Evolutionary conservation across 805 yeast species (phyloP).

Genomic region (Metschnikowia amazonensis): DNA sequence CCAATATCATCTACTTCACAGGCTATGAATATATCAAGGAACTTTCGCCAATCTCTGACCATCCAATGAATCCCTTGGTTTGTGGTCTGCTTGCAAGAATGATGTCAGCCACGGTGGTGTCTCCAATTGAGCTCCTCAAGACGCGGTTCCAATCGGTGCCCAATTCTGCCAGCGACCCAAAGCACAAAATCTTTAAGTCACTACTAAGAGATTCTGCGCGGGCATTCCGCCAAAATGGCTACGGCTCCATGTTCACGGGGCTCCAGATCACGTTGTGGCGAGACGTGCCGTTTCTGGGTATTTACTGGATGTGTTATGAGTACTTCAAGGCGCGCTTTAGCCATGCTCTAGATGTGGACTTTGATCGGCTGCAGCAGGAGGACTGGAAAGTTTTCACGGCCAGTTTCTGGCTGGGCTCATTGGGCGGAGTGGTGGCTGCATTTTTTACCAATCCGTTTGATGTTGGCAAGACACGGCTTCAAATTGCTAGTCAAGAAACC

Average conservation of each 20-base stretch:
- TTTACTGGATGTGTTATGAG: constrained; percentile 91
- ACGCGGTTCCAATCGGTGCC: constrained; percentile 92
- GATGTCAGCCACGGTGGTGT: constrained; percentile 75
- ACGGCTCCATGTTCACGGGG: constrained; percentile 72
- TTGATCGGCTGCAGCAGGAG: constrained; percentile 17
- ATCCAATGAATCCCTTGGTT: constrained; percentile 69
- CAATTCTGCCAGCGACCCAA: constrained; percentile 20
- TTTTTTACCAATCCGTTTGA: constrained; percentile 90
- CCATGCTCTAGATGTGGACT: constrained; percentile 22
- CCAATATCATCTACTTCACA: constrained; percentile 89
- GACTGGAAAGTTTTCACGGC: constrained; percentile 50
- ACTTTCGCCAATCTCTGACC: constrained; percentile 42
- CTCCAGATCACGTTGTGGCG: constrained; percentile 87
- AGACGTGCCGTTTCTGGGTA: constrained; percentile 95
- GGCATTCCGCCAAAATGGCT: constrained; percentile 56
- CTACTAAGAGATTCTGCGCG: constrained; percentile 50
- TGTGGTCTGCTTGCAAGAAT: constrained; percentile 86
- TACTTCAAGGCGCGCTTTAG: constrained; percentile 29
- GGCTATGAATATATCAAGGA: constrained; percentile 88
- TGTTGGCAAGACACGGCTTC: constrained; percentile 92
- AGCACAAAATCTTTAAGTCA: constrained; percentile 36
- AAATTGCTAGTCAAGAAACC: constrained; percentile 45
- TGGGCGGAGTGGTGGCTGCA: constrained; percentile 85
- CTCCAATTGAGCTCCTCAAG: constrained; percentile 84
- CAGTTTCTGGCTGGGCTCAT: constrained; percentile 76